Evolutionary conservation across 1,284 basidiomycete species (phyloP).

Genomic region (Ceratobasidium sp.): DNA sequence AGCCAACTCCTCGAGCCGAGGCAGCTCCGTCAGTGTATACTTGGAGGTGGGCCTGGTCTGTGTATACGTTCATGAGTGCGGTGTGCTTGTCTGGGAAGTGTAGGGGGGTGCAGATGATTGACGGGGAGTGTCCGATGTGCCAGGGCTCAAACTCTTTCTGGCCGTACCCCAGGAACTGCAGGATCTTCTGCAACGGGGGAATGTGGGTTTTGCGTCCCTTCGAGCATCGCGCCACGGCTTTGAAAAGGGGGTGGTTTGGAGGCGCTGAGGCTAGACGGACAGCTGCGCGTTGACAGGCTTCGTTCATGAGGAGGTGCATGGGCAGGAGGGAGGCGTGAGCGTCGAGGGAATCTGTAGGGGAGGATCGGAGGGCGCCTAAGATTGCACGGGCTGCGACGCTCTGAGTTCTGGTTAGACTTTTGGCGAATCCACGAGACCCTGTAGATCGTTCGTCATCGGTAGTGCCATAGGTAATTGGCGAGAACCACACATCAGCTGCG

Average conservation of each 20-base stretch:
- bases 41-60: neutral
- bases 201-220: slow-evolving; percentile 4
- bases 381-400: slow-evolving; percentile 12
- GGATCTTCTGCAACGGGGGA: slow-evolving; percentile 1
- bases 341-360: slow-evolving; percentile 1
- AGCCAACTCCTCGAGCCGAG: neutral
- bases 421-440: slow-evolving; percentile 15
- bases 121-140: too few relatives aligned
- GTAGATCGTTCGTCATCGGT: neutral
- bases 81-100: too few relatives aligned
- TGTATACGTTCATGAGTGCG: neutral
- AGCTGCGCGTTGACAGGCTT: slow-evolving; percentile 9
- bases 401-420: neutral
- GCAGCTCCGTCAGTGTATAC: neutral
- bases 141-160: too few relatives aligned
- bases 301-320: slow-evolving; percentile 14
- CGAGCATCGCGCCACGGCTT: neutral
- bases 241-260: neutral
- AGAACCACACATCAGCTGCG: slow-evolving; percentile 1
- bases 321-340: neutral
- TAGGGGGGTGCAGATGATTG: too few relatives aligned
- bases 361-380: slow-evolving; percentile 10
- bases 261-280: neutral
- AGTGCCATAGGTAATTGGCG: neutral
- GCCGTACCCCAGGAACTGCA: too few relatives aligned